phyloP scores from a whole-genome alignment of 352 stramenopile genomes.

The Thraustochytrium sp. region DNA sequence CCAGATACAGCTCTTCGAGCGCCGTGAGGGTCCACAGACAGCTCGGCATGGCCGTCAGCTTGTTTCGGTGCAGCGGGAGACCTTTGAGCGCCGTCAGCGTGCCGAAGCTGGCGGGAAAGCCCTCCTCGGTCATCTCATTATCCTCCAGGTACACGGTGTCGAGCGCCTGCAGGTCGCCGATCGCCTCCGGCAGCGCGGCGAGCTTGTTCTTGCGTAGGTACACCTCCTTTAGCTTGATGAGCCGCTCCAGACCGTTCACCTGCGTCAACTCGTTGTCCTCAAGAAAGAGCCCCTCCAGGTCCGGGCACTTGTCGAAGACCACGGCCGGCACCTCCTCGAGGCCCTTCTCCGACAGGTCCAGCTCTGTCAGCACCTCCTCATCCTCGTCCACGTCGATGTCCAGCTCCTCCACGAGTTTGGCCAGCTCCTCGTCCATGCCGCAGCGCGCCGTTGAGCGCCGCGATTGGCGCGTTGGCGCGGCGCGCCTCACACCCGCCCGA shows the following conservation, averaged over 20 bases:
- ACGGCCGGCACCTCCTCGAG: conserved; percentile 60
- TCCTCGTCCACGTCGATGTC: conserved; percentile 65
- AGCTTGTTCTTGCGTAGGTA: conserved; percentile 73
- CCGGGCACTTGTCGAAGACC: conserved; percentile 55
- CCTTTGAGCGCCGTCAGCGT: conserved; percentile 59
- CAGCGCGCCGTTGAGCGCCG: too few species aligned
- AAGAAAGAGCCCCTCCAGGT: conserved; percentile 65
- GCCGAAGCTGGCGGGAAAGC: conserved; percentile 60
- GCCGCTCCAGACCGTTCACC: conserved; percentile 57
- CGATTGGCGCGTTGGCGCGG: too few species aligned
- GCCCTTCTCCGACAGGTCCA: conserved; percentile 70
- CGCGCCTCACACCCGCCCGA: too few species aligned
- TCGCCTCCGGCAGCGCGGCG: conserved; percentile 54
- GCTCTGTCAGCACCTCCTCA: conserved; percentile 65
- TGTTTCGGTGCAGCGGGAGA: conserved; percentile 71
- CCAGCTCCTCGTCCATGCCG: conserved; percentile 33
- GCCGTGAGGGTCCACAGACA: conserved; percentile 62
- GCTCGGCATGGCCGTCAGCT: conserved; percentile 61
- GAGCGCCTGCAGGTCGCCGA: conserved; percentile 60
- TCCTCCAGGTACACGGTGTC: conserved; percentile 76
- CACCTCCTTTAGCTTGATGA: conserved; percentile 64
- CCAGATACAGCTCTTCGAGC: conserved; percentile 74
- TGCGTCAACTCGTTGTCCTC: conserved; percentile 68
- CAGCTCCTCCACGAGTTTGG: conserved; percentile 48
- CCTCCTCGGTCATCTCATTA: conserved; percentile 63